Percentiles rank a stretch among this genome's conserved stretches.
Evolutionary conservation across 805 yeast species (phyloP).

Genomic region (Nakazawaea anatomiae): DNA sequence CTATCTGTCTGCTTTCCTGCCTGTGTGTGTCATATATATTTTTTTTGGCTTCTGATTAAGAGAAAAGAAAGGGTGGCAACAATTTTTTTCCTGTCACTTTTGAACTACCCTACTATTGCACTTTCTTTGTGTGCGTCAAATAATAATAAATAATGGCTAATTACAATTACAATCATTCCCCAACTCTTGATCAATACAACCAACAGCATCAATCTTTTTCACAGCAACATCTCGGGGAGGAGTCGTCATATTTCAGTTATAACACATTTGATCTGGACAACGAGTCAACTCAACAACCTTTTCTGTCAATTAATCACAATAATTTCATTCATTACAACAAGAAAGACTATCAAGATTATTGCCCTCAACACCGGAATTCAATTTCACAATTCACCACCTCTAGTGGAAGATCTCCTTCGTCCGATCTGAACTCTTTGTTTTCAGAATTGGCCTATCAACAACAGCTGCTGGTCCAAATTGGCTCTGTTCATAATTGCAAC

Average conservation of each 20-base stretch:
- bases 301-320: not conserved
- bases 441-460: not conserved
- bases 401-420: slow-evolving; percentile 5
- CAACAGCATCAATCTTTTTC: not conserved
- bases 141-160: not conserved
- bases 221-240: not conserved
- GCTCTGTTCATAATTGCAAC: not conserved
- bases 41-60: too few species aligned
- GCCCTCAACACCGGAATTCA: not conserved
- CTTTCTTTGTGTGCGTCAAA: not conserved
- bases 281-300: not conserved
- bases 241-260: not conserved
- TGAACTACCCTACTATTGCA: not conserved
- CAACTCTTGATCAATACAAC: not conserved
- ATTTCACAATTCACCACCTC: slow-evolving; percentile 1
- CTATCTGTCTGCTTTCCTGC: too few species aligned
- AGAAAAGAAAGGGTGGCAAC: not conserved
- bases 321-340: not conserved
- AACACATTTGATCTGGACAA: not conserved
- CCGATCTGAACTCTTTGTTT: slow-evolving; percentile 6
- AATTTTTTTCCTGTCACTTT: not conserved
- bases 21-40: not conserved
- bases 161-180: not conserved
- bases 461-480: not conserved
- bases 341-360: not conserved